Evolutionary conservation across 805 yeast genomes (phyloP), one percentile per base, ranked within the genome.

Genomic region (Candida dendrica): DNA sequence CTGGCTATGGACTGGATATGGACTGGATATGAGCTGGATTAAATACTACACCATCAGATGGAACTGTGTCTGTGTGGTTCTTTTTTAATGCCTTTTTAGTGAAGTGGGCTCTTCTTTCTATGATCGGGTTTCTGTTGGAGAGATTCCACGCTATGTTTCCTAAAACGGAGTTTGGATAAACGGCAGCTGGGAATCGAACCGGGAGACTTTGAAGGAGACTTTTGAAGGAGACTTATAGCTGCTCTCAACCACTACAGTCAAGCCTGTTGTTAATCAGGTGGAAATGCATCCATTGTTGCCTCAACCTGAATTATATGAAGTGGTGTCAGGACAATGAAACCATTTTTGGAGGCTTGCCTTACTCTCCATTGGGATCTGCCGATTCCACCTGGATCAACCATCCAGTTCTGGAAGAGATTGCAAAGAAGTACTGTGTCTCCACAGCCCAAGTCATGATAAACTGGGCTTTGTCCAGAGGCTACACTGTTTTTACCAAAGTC

Each of bases 201-300:
- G 24, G 24, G n/a, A n/a, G n/a, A n/a, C n/a, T n/a, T n/a, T n/a
- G n/a, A n/a, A n/a, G n/a, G n/a, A n/a, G n/a, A n/a, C n/a, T n/a
- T n/a, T n/a, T n/a, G n/a, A 46, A 63, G 72, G 44, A 69, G 61
- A 40, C 63, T 85, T 45, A 66, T 83, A 41, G 62, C 62, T 11
- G 56, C 68, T 38, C 71, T n/a, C 74, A 38, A 69, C 67, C 35
- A 73, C 71, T 44, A 72, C 64, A 32, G 59, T 75, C 39, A 71
- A 69, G 27, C 95, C 95, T 3, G 87, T 75, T 10, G 77, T 71
- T 34, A 77, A 81, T 63, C 95, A 87, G 68, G 71, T 84, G 44
- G 95, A 87, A 66, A 64, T 78, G 32, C 95, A 86, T 61, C 88
- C 90, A 37, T 71, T 71, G 46, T 68, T 83, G 47, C 85, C 86